Base-by-base conservation (phyloP, 2,329 filamentous ascomycete genomes). In the Hyphodiscus sp. region DNA sequence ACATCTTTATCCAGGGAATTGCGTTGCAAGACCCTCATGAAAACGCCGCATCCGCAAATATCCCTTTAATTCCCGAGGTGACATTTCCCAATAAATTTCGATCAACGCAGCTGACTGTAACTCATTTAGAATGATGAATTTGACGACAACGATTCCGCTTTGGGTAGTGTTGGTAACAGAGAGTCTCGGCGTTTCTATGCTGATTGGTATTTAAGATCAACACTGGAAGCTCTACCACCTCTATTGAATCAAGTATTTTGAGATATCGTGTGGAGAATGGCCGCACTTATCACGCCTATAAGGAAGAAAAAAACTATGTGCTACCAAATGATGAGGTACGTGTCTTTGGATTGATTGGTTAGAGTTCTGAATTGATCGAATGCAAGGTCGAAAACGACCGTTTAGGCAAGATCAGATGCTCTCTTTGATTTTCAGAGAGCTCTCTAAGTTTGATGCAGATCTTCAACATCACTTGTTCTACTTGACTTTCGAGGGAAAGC, bases 201-300 rank as follows among this genome's bases (percentile, higher is more conserved):
- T 38, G 13, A 26, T 26, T 26, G 33, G 5, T 15, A 13, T 38
- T n/a, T 10, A 2, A 38, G 11, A 15, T 5, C 33, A 38, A 26
- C 23, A 8, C 23, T 26, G 23, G 23, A n/a, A 50, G 49, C 41
- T 53, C 48, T n/a, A 55, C 55, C 10, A 47, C 44, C 5, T 58
- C 55, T 2, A 51, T 58, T 16, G 23, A 19, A 29, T 69, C 68
- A 1, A 71, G 67, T 48, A 68, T 73, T 41, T 56, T 65, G 33
- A 58, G 63, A 10, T 71, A 69, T 55, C 68, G 69, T 10, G 58
- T 63, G 2, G 70, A 71, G 44, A 58, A 58, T 55, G 55, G 55
- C 15, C 46, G 55, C n/a, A 55, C 55, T 15, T 58, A 58, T 46
- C 49, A 58, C 23, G 49, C 42, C 13, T 58, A 58, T 23, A 46